A percentile compares a stretch with the other conserved stretches of the same genome.
Evolutionary conservation across 345 rosid genomes (phyloP).

Genomic region (Gossypium herbaceum): DNA sequence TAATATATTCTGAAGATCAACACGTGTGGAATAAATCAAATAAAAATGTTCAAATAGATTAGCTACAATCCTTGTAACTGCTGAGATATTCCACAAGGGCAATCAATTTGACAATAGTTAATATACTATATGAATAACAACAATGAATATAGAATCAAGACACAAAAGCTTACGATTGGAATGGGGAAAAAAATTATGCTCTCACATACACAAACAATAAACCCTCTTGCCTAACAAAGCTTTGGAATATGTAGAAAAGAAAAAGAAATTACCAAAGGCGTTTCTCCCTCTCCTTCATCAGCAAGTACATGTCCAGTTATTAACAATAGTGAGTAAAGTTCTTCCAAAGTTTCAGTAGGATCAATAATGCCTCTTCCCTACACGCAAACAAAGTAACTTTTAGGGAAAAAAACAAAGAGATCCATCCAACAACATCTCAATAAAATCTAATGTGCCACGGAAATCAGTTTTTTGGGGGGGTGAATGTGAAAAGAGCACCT

Average conservation of each 20-base stretch:
- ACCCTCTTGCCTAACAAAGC: not conserved
- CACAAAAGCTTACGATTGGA: not conserved
- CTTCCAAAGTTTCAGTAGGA: conserved; percentile 82
- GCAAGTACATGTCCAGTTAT: conserved; percentile 93
- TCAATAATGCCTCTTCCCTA: conserved; percentile 87
- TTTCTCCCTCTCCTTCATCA: conserved; percentile 99
- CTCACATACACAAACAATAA: not conserved
- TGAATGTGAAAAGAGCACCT: conserved; percentile 47
- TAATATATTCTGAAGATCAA: not conserved
- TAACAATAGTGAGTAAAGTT: conserved; percentile 77
- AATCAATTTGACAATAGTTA: conserved; percentile 7
- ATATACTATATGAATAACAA: not conserved
- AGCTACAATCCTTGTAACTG: not conserved
- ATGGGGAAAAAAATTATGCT: not conserved
- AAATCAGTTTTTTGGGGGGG: not conserved
- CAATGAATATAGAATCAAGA: not conserved
- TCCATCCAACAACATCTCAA: not conserved
- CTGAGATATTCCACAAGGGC: not conserved
- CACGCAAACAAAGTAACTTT: conserved; percentile 23
- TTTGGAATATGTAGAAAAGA: conserved; percentile 19
- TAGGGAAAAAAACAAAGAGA: not conserved
- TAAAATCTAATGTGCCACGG: not conserved
- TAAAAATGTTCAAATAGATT: not conserved
- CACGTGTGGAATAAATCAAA: not conserved
- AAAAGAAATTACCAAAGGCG: conserved; percentile 69